Evolutionary conservation across 108 stramenopile species (phyloP), one percentile per base, ranked within the genome.

Genomic region (Pseudonitzschia delicatissima): DNA sequence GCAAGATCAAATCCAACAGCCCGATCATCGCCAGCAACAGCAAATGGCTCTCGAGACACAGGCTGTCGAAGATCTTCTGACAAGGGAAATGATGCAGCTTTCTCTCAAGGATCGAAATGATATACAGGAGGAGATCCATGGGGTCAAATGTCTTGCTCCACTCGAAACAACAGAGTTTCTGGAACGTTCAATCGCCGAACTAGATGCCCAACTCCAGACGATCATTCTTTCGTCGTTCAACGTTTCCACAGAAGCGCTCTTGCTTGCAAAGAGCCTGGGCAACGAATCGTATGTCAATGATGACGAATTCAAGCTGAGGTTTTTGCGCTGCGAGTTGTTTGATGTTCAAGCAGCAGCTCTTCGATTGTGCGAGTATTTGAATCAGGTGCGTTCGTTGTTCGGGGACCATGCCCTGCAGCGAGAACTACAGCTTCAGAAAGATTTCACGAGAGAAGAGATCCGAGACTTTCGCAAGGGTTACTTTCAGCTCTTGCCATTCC

Each of bases 181-280:
- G 28, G 33, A 60, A 13, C 29, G 1, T 20, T 12, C 58, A 1
- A 11, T 60, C 17, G 2, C 2, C 3, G 5, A 4, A 2, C 7
- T 60, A 31, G 2, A 28, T 1, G 15, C 13, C 2, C 29, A 35
- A 23, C 26, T 60, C 8, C 29, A 60, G 15, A 12, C 2, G 8
- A 34, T 60, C 58, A 44, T 44, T 44, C 42, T n/a, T n/a, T n/a
- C n/a, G n/a, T n/a, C n/a, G n/a, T n/a, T n/a, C 42, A 6, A 44
- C 42, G 4, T 2, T n/a, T 2, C 13, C 5, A 31, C 29, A 4
- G 36, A n/a, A 21, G 53, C 55, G 65, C n/a, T n/a, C 7, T n/a
- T 44, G 2, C 13, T 44, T 1, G 42, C 42, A 2, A 13, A n/a
- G 42, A 6, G n/a, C 13, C 9, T 44, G 4, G 42, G 42, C 1